Percentiles rank a stretch among this genome's conserved stretches.
phyloP scores from a whole-genome alignment of 768 basidiomycete genomes.

The Auriscalpium orientale region DNA sequence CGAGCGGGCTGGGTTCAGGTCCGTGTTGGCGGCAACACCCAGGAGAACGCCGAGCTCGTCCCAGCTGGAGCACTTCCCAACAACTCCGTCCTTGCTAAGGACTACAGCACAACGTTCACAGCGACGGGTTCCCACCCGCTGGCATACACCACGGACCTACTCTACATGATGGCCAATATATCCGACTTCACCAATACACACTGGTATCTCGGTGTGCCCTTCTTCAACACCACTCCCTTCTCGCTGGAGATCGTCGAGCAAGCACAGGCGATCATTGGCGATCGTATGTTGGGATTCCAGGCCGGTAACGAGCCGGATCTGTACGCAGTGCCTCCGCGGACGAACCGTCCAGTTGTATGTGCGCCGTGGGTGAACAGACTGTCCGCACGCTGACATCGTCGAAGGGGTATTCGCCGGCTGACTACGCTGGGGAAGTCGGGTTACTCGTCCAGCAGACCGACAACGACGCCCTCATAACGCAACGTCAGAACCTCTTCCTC shows the following conservation, averaged over 20 bases:
- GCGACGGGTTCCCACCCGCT: slow-evolving; percentile 66
- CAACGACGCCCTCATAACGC: neutral
- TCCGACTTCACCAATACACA: slow-evolving; percentile 50
- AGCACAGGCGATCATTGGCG: slow-evolving; percentile 56
- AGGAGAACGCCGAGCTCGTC: slow-evolving; percentile 54
- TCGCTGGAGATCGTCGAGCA: slow-evolving; percentile 46
- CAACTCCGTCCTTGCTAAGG: slow-evolving; percentile 44
- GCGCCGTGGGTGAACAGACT: too few species aligned
- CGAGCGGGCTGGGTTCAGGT: slow-evolving; percentile 55
- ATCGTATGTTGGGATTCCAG: slow-evolving; percentile 61
- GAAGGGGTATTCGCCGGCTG: slow-evolving; percentile 7
- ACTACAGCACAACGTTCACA: slow-evolving; percentile 25
- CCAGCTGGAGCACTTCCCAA: slow-evolving; percentile 33
- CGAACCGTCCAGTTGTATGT: slow-evolving; percentile 1
- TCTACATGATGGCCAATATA: slow-evolving; percentile 58
- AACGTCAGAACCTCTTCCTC: slow-evolving; percentile 2
- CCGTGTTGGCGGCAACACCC: slow-evolving; percentile 78
- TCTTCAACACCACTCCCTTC: slow-evolving; percentile 55
- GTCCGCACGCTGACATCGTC: too few species aligned
- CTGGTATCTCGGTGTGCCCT: slow-evolving; percentile 64
- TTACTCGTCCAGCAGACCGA: slow-evolving; percentile 6
- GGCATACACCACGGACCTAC: slow-evolving; percentile 53
- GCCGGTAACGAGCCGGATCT: slow-evolving; percentile 78
- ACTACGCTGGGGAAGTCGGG: slow-evolving; percentile 26
- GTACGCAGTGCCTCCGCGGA: slow-evolving; percentile 30